These are phyloP conservation scores for Blastobotrys americana DNA, from an alignment of 805 yeast species.

Conservation along the genomic window DNA sequence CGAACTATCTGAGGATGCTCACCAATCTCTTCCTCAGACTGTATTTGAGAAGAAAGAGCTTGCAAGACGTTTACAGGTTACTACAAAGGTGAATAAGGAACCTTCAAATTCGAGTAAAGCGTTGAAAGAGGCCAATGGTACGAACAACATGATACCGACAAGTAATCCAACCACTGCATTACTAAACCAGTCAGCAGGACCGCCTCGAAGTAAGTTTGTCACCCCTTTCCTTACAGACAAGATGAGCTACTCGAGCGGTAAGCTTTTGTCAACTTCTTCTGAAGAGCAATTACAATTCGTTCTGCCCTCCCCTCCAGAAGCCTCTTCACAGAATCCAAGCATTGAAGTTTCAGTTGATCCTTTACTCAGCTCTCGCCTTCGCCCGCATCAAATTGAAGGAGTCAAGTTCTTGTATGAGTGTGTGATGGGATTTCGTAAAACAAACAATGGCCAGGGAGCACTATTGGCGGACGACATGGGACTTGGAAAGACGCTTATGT, in stretches of 20 bases:
- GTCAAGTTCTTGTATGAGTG: conserved; percentile 76
- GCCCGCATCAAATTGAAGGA: conserved; percentile 86
- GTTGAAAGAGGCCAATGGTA: not conserved
- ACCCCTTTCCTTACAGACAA: conserved; percentile 1
- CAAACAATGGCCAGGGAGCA: conserved; percentile 53
- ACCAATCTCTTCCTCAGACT: too few species aligned
- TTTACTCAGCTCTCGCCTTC: conserved; percentile 32
- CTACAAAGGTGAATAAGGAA: not conserved
- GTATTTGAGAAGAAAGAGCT: not conserved
- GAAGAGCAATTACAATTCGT: not conserved
- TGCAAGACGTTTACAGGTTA: not conserved
- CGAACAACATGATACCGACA: too few species aligned
- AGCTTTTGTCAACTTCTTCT: conserved; percentile 1
- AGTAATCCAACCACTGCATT: not conserved
- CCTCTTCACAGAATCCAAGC: conserved; percentile 13
- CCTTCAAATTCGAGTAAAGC: not conserved
- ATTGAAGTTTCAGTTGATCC: conserved; percentile 37
- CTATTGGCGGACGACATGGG: conserved; percentile 98
- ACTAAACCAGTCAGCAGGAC: not conserved
- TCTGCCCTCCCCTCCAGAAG: conserved; percentile 13
- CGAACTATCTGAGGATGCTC: not conserved
- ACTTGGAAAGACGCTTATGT: conserved; percentile 79
- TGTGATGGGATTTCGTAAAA: conserved; percentile 58
- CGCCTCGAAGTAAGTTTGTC: not conserved
- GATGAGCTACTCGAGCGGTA: not conserved